phyloP scores from a whole-genome alignment of 768 basidiomycete species.

The Collybia sp. region DNA sequence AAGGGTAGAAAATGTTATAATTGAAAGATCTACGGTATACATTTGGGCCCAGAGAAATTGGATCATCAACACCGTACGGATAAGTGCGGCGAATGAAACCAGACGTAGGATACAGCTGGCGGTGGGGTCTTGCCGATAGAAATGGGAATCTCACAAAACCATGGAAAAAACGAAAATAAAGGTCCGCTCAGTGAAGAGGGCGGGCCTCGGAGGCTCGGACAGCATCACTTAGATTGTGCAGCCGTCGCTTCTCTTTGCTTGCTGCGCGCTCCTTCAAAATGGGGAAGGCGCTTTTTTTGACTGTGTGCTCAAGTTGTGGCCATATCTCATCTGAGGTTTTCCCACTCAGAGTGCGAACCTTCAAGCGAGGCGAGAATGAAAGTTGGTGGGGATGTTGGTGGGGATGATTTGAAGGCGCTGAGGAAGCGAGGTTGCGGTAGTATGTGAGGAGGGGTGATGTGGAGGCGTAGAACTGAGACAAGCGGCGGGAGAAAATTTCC shows the following conservation, averaged over 20 bases:
- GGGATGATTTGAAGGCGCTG: conserved; percentile 19
- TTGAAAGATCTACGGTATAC: neutral
- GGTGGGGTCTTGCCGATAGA: too few relatives aligned
- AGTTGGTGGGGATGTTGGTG: conserved; percentile 50
- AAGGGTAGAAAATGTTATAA: too few relatives aligned
- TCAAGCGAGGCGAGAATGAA: conserved; percentile 42
- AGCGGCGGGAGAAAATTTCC: conserved; percentile 76
- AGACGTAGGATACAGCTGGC: too few relatives aligned
- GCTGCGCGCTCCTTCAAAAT: conserved; percentile 46
- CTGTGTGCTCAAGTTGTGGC: conserved; percentile 68
- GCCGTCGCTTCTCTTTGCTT: conserved; percentile 33
- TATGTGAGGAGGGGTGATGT: conserved; percentile 81
- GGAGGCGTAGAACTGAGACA: conserved; percentile 70
- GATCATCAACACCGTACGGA: too few relatives aligned
- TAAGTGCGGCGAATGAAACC: too few relatives aligned
- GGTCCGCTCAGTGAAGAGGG: too few relatives aligned
- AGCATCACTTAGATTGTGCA: conserved; percentile 54
- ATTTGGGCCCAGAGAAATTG: too few relatives aligned
- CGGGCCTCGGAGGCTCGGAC: conserved; percentile 11
- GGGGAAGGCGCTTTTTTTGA: conserved; percentile 52
- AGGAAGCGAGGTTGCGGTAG: conserved; percentile 39
- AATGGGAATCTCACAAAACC: too few relatives aligned
- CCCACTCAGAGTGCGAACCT: conserved; percentile 60
- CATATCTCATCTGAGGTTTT: conserved; percentile 86
- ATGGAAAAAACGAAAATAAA: too few relatives aligned